Base-by-base conservation (phyloP, 345 rosid species). In the Triadica sebifera region DNA sequence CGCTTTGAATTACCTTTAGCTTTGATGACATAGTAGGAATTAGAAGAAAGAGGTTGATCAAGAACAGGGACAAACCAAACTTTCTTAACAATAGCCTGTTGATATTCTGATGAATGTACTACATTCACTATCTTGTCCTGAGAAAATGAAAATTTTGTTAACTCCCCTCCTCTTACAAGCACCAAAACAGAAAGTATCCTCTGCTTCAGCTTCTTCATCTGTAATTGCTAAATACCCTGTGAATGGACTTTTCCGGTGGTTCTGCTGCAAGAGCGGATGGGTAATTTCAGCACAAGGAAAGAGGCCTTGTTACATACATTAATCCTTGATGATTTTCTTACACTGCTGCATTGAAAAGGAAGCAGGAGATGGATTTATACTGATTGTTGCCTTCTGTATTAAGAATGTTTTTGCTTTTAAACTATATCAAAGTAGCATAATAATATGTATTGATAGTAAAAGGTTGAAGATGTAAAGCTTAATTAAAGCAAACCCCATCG, bases 181-280 rank as follows among this genome's bases (percentile, higher is more conserved):
- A 38, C 90, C 94, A 20, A 85, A 88, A 71, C 93, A 90, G 56
- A 69, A 81, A 7, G 87, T 84, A 39, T 86, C 85, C 59, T 87
- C 86, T 61, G 81, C 87, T 62, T 85, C 88, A n/a, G 89, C 88
- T 78, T 81, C 89, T 84, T 86, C 90, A 74, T 88, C 93, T 25
- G 87, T 87, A 12, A 89, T 84, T 38, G 88, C 94, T 10, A 89
- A 70, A 77, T 73, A 83, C 3, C 93, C 96, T 12, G 93, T 84
- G 69, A 80, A 82, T 2, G 97, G 89, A 67, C 87, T n/a, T 94
- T 15, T 88, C 89, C 12, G 88, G 87, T 55, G 94, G 87, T 11
- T 84, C 91, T 64, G 57, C 83, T 1, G 83, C 75, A 13, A 90
- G 81, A 13, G 84, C 76, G 47, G 75, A 82, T 17, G 87, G 81